Base-by-base conservation (phyloP, 1,284 basidiomycete species). In the Heliocybe sulcata region DNA sequence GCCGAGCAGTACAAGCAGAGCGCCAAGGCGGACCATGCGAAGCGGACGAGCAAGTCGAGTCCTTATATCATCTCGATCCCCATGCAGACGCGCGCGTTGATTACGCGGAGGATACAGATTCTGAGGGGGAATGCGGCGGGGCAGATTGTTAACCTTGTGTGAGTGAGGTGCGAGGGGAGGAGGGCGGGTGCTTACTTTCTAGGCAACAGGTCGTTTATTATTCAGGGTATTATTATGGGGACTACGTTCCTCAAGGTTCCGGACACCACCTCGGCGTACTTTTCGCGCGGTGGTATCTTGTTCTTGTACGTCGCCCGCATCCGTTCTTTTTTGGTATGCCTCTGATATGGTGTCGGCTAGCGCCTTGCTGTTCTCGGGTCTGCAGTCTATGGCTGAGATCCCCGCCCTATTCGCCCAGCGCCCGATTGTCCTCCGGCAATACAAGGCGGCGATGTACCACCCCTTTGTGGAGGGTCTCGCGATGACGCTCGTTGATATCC, bases 231-330 rank as follows among this genome's bases (percentile, higher is more conserved):
- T 55, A 87, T 92, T 60, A 76, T 87, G 56, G 91, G 92, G 11
- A 89, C 87, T 0, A 79, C 88, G 33, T 96, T 91, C 74, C 75
- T 86, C 58, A 74, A 80, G 3, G 70, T 87, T 51, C 74, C 82
- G 0, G 72, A 83, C 16, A 68, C 73, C 3, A 91, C 92, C 0
- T 67, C 72, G 0, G 85, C 83, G 12, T 89, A 83, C 67, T 95
- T 88, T 74, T 85, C 87, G 14, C 82, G 92, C 20, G 91, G 91
- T 2, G 92, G 92, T 71, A 73, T 85, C 22, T 67, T 88, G 8
- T 88, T 85, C 72, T 87, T 87, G 82, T 85, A 56, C 35, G 78
- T 67, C 25, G 4, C 16, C 10, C 29, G 6, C 51, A 35, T 51
- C 29, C 3, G 9, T 14, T 33, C 3, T 14, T 8, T 51, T 11